Evolutionary conservation across 495 filamentous ascomycete genomes (phyloP), one percentile per base, ranked within the genome.

Genomic region (Penicillium malachiteum): DNA sequence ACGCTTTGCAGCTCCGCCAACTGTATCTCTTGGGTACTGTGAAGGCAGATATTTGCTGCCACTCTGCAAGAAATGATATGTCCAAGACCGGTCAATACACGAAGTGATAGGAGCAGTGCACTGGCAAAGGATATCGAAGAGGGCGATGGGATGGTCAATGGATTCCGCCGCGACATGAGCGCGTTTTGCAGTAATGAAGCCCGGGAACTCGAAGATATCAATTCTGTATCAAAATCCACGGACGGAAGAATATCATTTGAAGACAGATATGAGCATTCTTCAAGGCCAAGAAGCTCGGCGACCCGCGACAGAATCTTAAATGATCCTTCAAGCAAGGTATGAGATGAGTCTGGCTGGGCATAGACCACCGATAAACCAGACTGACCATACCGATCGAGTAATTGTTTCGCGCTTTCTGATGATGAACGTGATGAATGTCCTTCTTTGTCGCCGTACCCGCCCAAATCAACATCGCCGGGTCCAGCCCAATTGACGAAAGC

Each of bases 401-500:
- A 70, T 49, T 81, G 68, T 38, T 72, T 73, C 33, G 76, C 72
- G 12, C 81, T 75, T 3, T 83, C 74, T 10, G 84, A 78, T 41
- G 78, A 70, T n/a, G n/a, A n/a, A n/a, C n/a, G n/a, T n/a, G 7
- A 86, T n/a, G n/a, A 50, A 63, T 78, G 78, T 38, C 64, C 58
- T 5, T 58, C 67, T 1, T 63, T 71, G 1, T 78, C 71, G 9
- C 74, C 81, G 70, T 86, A 91, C 7, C 86, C 88, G 14, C 87
- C 91, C 40, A 92, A 65, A 61, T 96, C 92, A 18, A 90, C 78
- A 72, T 96, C 91, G 45, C 74, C 73, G 3, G 92, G 91, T 0
- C 92, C 92, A 62, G 86, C 82, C 92, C 92, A 97, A 49, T 88
- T 81, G 44, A 80, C 75, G 55, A 92, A 78, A 9, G 83, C 86